Evolutionary conservation across 495 filamentous ascomycete species (phyloP).

Genomic region (Annulohypoxylon moriforme): DNA sequence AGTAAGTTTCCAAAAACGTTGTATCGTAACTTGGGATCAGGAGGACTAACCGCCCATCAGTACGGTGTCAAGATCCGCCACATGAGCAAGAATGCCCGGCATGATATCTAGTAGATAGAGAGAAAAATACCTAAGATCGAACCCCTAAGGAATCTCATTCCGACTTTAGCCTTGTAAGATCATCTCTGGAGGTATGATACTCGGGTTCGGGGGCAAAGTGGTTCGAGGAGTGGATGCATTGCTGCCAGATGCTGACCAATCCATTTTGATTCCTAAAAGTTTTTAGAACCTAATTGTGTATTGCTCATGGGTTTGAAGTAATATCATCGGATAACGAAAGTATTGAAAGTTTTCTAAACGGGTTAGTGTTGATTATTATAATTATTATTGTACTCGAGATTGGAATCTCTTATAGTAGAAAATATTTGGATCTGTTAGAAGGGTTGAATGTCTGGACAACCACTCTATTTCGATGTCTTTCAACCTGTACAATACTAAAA

Average conservation of each 20-base stretch:
- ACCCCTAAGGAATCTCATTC: not conserved
- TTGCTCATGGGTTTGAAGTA: not conserved
- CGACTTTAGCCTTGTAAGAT: not conserved
- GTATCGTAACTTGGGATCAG: not conserved
- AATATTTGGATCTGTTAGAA: not conserved
- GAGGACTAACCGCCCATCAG: not conserved
- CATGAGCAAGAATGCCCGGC: not conserved
- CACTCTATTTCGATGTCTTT: not conserved
- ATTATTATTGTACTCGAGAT: not conserved
- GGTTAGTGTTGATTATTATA: not conserved
- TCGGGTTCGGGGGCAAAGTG: not conserved
- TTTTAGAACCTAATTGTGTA: not conserved
- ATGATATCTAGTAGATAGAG: not conserved
- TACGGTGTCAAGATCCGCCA: not conserved
- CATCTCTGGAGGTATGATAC: not conserved
- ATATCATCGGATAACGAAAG: not conserved
- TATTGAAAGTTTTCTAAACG: not conserved
- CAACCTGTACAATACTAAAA: not conserved
- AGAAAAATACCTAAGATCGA: not conserved
- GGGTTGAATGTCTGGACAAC: not conserved
- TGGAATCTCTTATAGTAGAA: not conserved
- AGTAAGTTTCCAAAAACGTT: conserved; percentile 11
- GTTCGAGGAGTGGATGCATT: not conserved
- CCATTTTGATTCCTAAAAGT: not conserved
- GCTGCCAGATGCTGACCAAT: not conserved